Percentiles rank a stretch among this genome's conserved stretches.
Evolutionary conservation across 139 green algal species (phyloP).

Genomic region (Closterium sp.): DNA sequence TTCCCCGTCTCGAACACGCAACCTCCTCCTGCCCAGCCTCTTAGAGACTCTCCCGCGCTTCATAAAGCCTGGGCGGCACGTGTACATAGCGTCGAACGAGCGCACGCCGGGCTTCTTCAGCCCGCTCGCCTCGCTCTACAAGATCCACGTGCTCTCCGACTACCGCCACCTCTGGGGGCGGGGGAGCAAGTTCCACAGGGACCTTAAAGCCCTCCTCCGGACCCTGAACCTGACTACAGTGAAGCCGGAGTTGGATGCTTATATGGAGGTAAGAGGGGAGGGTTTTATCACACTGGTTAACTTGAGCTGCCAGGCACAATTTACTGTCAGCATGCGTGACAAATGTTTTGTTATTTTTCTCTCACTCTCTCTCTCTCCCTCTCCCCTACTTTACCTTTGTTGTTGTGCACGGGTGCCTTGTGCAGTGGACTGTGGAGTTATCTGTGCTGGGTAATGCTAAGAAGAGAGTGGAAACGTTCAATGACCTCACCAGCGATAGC

Average conservation of each 20-base stretch:
- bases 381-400: no score
- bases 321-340: no score
- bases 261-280: background rate
- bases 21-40: background rate
- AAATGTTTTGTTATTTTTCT: no score
- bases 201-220: background rate
- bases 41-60: background rate
- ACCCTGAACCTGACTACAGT: background rate
- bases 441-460: background rate
- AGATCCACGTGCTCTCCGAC: conserved; percentile 4
- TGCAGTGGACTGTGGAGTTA: background rate
- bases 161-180: background rate
- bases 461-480: background rate
- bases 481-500: background rate
- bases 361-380: no score
- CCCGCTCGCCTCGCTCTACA: background rate
- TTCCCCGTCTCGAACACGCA: background rate
- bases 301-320: no score
- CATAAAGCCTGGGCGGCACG: background rate
- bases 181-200: background rate
- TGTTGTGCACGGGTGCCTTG: no score
- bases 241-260: background rate
- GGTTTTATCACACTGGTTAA: no score
- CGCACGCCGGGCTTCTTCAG: background rate
- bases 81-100: conserved; percentile 22